These are phyloP conservation scores for Coffea eugenioides DNA, from an alignment of 257 asterid genomes.

Conservation along the genomic window DNA sequence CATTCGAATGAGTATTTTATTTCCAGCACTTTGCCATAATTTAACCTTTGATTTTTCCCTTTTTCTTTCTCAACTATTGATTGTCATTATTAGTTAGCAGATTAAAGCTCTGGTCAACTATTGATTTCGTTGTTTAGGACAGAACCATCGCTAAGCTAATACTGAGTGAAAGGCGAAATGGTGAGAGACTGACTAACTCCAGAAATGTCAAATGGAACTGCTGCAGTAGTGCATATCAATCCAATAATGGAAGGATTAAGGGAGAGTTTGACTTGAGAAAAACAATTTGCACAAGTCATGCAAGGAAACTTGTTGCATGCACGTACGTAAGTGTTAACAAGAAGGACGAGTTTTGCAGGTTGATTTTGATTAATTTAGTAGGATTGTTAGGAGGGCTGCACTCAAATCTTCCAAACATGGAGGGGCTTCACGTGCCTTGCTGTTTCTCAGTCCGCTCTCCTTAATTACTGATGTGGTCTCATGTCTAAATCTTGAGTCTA, in stretches of 20 bases:
- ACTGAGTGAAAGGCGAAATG: too few relatives aligned
- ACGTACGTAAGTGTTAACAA: constrained; percentile 23
- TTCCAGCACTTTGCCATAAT: too few relatives aligned
- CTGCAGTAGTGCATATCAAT: too few relatives aligned
- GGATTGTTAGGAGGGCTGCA: not conserved
- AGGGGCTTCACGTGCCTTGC: constrained; percentile 42
- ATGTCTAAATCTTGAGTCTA: too few relatives aligned
- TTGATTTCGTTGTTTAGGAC: too few relatives aligned
- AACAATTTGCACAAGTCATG: not conserved
- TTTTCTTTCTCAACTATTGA: not conserved
- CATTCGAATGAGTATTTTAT: too few relatives aligned
- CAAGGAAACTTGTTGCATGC: constrained; percentile 32
- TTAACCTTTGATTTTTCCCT: not conserved
- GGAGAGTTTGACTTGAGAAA: not conserved
- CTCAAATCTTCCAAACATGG: constrained; percentile 26
- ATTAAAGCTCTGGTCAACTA: too few relatives aligned
- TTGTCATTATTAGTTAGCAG: too few relatives aligned
- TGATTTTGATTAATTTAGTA: not conserved
- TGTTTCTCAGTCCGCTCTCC: constrained; percentile 25
- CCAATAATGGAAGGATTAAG: too few relatives aligned
- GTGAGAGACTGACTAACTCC: too few relatives aligned
- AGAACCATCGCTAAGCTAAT: too few relatives aligned
- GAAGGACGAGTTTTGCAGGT: not conserved
- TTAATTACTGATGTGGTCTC: not conserved
- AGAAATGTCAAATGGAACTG: too few relatives aligned